These are phyloP conservation scores for Meyerozyma smithsonii DNA, from an alignment of 1,139 yeast genomes.

Conservation along the genomic window DNA sequence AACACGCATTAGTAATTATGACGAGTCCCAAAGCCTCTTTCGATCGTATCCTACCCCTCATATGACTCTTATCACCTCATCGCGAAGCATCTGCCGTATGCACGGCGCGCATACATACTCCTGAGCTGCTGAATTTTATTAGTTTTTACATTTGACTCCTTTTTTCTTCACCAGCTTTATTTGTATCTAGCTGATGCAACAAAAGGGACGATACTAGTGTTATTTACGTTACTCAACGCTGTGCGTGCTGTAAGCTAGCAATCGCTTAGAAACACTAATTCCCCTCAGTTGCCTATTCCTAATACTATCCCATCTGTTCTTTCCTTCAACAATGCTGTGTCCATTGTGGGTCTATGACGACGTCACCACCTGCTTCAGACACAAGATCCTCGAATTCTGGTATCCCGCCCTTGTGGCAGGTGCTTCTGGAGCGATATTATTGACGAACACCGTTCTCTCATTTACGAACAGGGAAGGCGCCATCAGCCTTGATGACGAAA, in stretches of 20 bases:
- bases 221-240: neutral
- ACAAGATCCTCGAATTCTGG: slow-evolving; percentile 26
- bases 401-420: slow-evolving; percentile 31
- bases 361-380: slow-evolving; percentile 43
- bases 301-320: neutral
- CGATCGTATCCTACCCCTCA: neutral
- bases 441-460: slow-evolving; percentile 19
- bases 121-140: neutral
- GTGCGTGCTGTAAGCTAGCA: neutral
- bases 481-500: slow-evolving; percentile 16
- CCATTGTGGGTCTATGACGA: slow-evolving; percentile 42
- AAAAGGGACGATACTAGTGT: neutral
- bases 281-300: no score
- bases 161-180: neutral
- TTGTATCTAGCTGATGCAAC: neutral
- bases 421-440: slow-evolving; percentile 25
- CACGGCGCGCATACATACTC: neutral
- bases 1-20: neutral
- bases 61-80: slow-evolving; percentile 1
- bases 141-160: neutral
- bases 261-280: neutral
- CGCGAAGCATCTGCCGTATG: neutral
- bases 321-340: slow-evolving; percentile 11
- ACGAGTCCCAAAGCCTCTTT: neutral
- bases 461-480: slow-evolving; percentile 8